A percentile compares a stretch with the other conserved stretches of the same genome.
These are phyloP conservation scores for Plasmodium relictum DNA, from an alignment of 169 alveolate genomes.

Conservation along the genomic window DNA sequence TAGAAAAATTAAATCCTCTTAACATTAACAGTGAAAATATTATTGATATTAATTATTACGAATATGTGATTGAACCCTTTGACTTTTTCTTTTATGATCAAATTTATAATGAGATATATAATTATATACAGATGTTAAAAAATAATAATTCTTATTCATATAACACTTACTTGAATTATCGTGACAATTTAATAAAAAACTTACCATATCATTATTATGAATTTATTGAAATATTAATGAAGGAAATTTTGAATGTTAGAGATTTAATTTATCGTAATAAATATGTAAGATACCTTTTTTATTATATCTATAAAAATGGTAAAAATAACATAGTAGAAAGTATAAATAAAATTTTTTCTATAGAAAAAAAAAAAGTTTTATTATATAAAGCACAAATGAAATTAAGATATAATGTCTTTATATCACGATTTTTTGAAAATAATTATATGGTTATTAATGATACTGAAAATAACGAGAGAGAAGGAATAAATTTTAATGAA, in stretches of 20 bases:
- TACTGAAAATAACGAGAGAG: slow-evolving; percentile 7
- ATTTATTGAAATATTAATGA: slow-evolving; percentile 30
- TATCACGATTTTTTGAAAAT: slow-evolving; percentile 66
- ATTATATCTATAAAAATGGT: slow-evolving; percentile 42
- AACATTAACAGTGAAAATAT: slow-evolving; percentile 12
- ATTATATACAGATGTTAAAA: slow-evolving; percentile 32
- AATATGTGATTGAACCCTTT: slow-evolving; percentile 59
- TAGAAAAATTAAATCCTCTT: slow-evolving; percentile 59
- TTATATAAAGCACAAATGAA: slow-evolving; percentile 53
- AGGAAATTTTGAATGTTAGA: slow-evolving; percentile 60
- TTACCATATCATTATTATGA: slow-evolving; percentile 47
- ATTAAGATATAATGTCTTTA: slow-evolving; percentile 38
- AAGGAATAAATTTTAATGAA: slow-evolving; percentile 17
- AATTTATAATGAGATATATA: slow-evolving; percentile 62
- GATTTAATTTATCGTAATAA: slow-evolving; percentile 63
- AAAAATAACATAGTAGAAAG: neutral
- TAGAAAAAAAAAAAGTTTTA: slow-evolving; percentile 41
- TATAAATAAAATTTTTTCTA: slow-evolving; percentile 15
- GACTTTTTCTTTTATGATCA: slow-evolving; percentile 55
- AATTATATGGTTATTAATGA: neutral
- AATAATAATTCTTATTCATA: neutral
- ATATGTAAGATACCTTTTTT: slow-evolving; percentile 62
- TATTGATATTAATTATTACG: slow-evolving; percentile 65
- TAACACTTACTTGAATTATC: neutral
- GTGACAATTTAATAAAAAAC: neutral